Base-by-base conservation (phyloP, 139 green algal species). In the Chlamydomonas eustigma region DNA sequence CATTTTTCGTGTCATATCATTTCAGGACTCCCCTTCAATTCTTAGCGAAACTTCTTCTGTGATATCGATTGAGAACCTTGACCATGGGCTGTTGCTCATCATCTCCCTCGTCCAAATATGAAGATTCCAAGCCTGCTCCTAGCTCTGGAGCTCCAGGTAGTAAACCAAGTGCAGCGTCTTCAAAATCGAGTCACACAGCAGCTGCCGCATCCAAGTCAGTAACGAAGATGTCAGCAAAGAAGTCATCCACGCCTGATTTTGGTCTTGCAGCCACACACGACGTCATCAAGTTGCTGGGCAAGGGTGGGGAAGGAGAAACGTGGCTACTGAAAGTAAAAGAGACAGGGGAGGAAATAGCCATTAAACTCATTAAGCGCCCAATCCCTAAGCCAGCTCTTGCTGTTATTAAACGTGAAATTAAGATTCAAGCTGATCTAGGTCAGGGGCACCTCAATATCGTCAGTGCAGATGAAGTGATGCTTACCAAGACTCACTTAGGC, bases 371-470 rank as follows among this genome's bases (percentile, higher is more conserved):
- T 38, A 81, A 81, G 77, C 78, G 87, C 25, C 87, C 87, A 0
- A 87, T 92, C 4, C 87, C 85, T 3, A 87, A 86, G 51, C 39
- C 81, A 39, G 81, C 80, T 28, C 81, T 92, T 25, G 64, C 80
- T 44, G 79, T 92, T 74, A 89, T 90, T 65, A 86, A 86, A 79
- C 81, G 85, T 1, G 87, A 92, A 69, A 92, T 92, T 33, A 85
- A 86, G 72, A 90, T 92, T 30, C 80, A 90, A 50, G 79, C 87
- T 1, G 80, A 89, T 44, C 70, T 92, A 37, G 87, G 87, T 0
- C 78, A 90, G 50, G 85, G 85, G 0, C 88, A 92, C 76, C 75
- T 88, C 18, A 92, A 89, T 78, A 88, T 92, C 28, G 83, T 92
- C 24, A 81, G 83, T 58, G 81, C 88, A 5, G 74, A 87, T 3